Conservation (phyloP, 2,329 filamentous ascomycete genomes). For the Ophiosphaerella korrae region DNA sequence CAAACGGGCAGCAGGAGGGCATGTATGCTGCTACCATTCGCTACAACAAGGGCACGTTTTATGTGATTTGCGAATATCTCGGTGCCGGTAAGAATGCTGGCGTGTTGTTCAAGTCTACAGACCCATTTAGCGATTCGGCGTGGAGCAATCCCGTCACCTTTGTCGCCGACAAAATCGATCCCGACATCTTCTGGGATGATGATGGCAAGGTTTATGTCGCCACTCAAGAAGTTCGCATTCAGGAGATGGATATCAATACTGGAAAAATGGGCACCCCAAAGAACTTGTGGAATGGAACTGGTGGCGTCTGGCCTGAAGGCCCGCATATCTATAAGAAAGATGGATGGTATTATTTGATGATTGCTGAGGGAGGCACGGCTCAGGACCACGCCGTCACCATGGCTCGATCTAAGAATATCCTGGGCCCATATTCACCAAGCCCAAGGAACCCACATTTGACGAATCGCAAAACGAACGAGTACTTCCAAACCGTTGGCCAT, state of each 20-base stretch:
- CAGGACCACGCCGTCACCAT: constrained; percentile 43
- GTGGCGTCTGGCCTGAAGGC: constrained; percentile 36
- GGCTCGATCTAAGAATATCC: constrained; percentile 39
- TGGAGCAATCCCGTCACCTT: constrained; percentile 30
- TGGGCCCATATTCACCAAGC: constrained; percentile 43
- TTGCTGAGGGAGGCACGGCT: constrained; percentile 44
- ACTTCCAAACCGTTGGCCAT: constrained; percentile 41
- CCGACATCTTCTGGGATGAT: constrained; percentile 61
- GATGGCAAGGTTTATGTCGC: constrained; percentile 59
- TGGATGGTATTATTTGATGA: constrained; percentile 39
- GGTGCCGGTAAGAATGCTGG: constrained; percentile 1
- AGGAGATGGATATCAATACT: constrained; percentile 41
- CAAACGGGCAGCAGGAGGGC: constrained; percentile 17
- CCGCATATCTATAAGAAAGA: constrained; percentile 47
- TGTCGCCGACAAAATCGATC: constrained; percentile 48
- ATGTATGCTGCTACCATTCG: constrained; percentile 31
- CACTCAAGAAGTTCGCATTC: constrained; percentile 32
- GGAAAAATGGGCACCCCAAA: constrained; percentile 28
- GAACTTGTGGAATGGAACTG: constrained; percentile 47
- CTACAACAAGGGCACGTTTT: constrained; percentile 28
- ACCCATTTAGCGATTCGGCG: constrained; percentile 17
- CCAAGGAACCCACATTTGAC: constrained; percentile 47
- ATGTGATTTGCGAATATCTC: constrained; percentile 25
- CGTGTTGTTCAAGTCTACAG: constrained; percentile 19
- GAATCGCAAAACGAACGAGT: constrained; percentile 39